These are phyloP conservation scores for Colletotrichum endophyticum DNA, from an alignment of 2,329 filamentous ascomycete genomes.

Conservation along the genomic window DNA sequence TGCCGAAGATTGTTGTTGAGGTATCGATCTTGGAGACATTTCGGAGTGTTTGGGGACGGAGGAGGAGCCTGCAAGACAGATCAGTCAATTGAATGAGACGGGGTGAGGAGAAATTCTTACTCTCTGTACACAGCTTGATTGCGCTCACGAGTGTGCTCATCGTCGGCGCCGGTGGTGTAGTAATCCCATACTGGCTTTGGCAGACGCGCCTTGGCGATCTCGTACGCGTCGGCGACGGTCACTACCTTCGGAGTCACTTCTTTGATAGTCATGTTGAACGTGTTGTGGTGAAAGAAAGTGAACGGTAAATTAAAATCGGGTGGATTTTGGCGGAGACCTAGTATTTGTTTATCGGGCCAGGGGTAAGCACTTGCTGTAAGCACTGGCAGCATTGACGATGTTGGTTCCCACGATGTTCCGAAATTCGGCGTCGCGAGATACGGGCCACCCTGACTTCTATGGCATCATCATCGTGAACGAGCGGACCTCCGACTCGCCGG, in stretches of 20 bases:
- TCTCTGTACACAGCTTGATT: constrained; percentile 21
- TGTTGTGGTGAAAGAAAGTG: not conserved
- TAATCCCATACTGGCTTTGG: constrained; percentile 23
- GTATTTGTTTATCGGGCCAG: not conserved
- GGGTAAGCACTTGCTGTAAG: not conserved
- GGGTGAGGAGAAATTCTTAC: not conserved
- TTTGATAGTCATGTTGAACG: not conserved
- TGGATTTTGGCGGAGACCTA: not conserved
- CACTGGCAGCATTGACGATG: not conserved
- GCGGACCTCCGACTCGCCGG: not conserved
- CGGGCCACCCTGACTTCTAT: not conserved
- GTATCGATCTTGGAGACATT: constrained; percentile 26
- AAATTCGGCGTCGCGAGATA: not conserved
- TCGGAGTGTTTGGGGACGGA: constrained; percentile 19
- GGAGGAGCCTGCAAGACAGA: not conserved
- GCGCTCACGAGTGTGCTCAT: constrained; percentile 21
- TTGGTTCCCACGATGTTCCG: not conserved
- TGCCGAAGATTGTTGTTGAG: constrained; percentile 15
- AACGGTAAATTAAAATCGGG: not conserved
- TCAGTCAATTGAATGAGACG: not conserved
- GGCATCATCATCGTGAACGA: not conserved
- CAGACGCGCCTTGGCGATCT: constrained; percentile 15
- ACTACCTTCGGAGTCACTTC: constrained; percentile 1
- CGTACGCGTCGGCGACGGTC: constrained; percentile 15
- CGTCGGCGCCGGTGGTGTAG: constrained; percentile 27